Evolutionary conservation across 257 asterid genomes (phyloP), one percentile per base, ranked within the genome.

Genomic region (Solanum arcanum): DNA sequence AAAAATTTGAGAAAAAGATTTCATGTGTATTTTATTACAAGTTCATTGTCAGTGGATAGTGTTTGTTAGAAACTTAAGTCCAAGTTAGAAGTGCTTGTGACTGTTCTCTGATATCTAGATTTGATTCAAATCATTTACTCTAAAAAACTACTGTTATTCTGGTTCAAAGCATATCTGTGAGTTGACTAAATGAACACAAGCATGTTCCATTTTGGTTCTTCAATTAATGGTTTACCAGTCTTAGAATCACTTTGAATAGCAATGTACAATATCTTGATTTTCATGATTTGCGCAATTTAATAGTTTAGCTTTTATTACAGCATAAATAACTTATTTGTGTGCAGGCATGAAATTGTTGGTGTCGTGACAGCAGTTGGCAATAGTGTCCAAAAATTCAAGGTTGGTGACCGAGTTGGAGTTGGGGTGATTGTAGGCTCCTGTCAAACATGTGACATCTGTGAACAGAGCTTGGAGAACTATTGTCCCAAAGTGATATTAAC

Each of bases 271-370:
- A n/a, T 41, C 41, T 77, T 77, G 64, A 25, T 44, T 42, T 74
- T 37, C 12, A 76, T 76, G 59, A 42, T 23, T 75, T 6, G n/a
- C 11, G 5, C 52, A 77, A 27, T 25, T 44, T 44, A 44, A 77
- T 44, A 23, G 9, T 23, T 74, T 25, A 13, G 39, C 25, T 68
- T 85, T 44, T 41, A 20, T 39, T 18, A 56, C n/a, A 56, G n/a
- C n/a, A 56, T 56, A 56, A 56, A 39, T 46, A 59, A 37, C 39
- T 25, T 39, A 14, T 10, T 74, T 25, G 33, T 60, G n/a, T 87
- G 78, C 91, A 94, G 95, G 87, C 98, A 94, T 89, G 98, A 94
- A 89, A 94, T 94, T 81, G 92, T 89, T 69, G 98, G 98, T 47
- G n/a, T 91, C 42, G 94, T 93, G 52, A 91, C 92, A 33, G 87